Evolutionary conservation across 805 yeast genomes (phyloP).

Genomic region (Metschnikowia aberdeeniae): DNA sequence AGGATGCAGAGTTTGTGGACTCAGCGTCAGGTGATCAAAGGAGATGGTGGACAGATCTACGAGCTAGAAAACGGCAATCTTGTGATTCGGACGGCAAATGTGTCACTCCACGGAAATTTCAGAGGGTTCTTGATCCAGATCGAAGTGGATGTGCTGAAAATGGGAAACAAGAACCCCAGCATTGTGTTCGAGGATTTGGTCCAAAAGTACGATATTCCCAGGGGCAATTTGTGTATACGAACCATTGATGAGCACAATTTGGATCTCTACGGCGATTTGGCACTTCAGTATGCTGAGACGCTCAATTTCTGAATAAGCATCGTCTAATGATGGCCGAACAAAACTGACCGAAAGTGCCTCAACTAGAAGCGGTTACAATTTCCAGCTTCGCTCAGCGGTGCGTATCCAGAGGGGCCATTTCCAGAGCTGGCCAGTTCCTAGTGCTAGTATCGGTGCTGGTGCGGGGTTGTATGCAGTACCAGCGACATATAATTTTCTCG

Average conservation of each 20-base stretch:
- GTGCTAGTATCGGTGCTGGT: not conserved
- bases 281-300: slow-evolving; percentile 39
- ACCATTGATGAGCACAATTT: slow-evolving; percentile 23
- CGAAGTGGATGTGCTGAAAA: slow-evolving; percentile 27
- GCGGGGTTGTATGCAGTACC: not conserved
- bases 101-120: slow-evolving; percentile 70
- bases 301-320: slow-evolving; percentile 28
- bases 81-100: slow-evolving; percentile 61
- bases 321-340: too few species aligned
- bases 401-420: too few species aligned
- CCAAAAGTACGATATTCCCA: slow-evolving; percentile 35
- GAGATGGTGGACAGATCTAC: slow-evolving; percentile 71
- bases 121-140: slow-evolving; percentile 66
- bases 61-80: slow-evolving; percentile 51
- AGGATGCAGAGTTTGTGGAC: slow-evolving; percentile 70
- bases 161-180: slow-evolving; percentile 8
- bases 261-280: slow-evolving; percentile 38
- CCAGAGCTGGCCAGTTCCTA: too few species aligned
- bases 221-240: slow-evolving; percentile 32
- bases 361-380: too few species aligned
- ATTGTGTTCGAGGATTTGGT: slow-evolving; percentile 25
- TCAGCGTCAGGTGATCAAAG: slow-evolving; percentile 62
- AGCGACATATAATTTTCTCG: slow-evolving; percentile 7
- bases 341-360: too few species aligned
- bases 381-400: too few species aligned